phyloP scores from a whole-genome alignment of 768 basidiomycete genomes.

The Jaapia argillacea region DNA sequence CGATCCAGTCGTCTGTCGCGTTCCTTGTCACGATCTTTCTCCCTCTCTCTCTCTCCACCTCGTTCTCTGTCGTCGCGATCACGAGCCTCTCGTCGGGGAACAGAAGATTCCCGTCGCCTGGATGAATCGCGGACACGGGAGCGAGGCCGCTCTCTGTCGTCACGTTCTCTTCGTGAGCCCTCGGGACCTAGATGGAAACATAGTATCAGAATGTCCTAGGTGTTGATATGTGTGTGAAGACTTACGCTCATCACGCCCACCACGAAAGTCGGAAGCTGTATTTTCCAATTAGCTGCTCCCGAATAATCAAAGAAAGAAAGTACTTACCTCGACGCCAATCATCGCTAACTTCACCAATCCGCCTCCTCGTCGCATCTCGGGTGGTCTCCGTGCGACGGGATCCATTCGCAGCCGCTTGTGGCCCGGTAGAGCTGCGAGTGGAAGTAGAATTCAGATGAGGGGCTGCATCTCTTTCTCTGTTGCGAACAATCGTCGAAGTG shows the following conservation, averaged over 20 bases:
- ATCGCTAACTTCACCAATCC: conserved; percentile 63
- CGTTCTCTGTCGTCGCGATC: conserved; percentile 26
- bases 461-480: conserved; percentile 58
- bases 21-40: conserved; percentile 21
- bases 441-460: conserved; percentile 44
- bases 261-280: no score
- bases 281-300: no score
- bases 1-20: conserved; percentile 22
- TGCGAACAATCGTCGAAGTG: conserved; percentile 32
- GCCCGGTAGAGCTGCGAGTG: no score
- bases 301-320: no score
- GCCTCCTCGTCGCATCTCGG: conserved; percentile 54
- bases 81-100: conserved; percentile 30
- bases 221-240: no score
- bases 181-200: not conserved
- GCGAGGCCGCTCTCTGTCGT: conserved; percentile 53
- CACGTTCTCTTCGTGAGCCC: conserved; percentile 30
- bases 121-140: conserved; percentile 60
- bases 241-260: no score
- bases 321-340: conserved; percentile 78
- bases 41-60: no score
- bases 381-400: conserved; percentile 8
- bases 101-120: conserved; percentile 48
- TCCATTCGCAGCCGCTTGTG: not conserved
- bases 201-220: conserved; percentile 2